phyloP scores from a whole-genome alignment of 306 rosid genomes.

The Vigna mungo region DNA sequence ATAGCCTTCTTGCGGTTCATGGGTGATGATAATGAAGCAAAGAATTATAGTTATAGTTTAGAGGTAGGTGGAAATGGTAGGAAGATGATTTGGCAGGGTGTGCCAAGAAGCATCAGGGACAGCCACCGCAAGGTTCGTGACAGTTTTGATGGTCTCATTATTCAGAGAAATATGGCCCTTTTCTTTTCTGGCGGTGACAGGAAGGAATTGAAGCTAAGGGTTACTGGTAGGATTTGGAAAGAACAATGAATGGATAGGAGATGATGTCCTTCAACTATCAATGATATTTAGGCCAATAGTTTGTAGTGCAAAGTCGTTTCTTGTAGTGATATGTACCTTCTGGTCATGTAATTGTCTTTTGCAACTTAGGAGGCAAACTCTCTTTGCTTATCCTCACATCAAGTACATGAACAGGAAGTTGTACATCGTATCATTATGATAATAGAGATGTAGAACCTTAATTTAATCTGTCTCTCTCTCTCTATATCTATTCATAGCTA shows the following conservation, averaged over 20 bases:
- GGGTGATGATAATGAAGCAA: slow-evolving; percentile 92
- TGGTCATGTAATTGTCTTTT: slow-evolving; percentile 55
- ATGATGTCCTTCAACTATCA: slow-evolving; percentile 33
- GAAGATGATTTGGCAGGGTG: slow-evolving; percentile 94
- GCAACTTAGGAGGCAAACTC: slow-evolving; percentile 69
- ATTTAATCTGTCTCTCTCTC: background rate
- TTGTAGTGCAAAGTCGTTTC: slow-evolving; percentile 48
- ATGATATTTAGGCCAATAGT: slow-evolving; percentile 39
- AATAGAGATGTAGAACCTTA: slow-evolving; percentile 40
- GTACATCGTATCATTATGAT: slow-evolving; percentile 40
- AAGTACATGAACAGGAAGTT: slow-evolving; percentile 56
- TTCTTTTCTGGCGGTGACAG: slow-evolving; percentile 82
- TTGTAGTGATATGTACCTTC: slow-evolving; percentile 43
- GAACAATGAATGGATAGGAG: slow-evolving; percentile 57
- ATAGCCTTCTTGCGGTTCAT: slow-evolving; percentile 89
- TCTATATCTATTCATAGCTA: background rate
- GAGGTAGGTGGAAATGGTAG: slow-evolving; percentile 96
- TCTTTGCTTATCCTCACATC: slow-evolving; percentile 73
- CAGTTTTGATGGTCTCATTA: slow-evolving; percentile 89
- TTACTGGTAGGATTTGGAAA: slow-evolving; percentile 96
- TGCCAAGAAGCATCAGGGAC: slow-evolving; percentile 89
- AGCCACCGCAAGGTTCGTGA: slow-evolving; percentile 88
- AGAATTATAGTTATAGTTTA: slow-evolving; percentile 86
- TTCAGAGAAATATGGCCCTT: slow-evolving; percentile 92
- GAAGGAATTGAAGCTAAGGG: slow-evolving; percentile 83